A percentile compares a stretch with the other conserved stretches of the same genome.
phyloP scores from a whole-genome alignment of 2,329 filamentous ascomycete species.

The Microdochium bolleyi region DNA sequence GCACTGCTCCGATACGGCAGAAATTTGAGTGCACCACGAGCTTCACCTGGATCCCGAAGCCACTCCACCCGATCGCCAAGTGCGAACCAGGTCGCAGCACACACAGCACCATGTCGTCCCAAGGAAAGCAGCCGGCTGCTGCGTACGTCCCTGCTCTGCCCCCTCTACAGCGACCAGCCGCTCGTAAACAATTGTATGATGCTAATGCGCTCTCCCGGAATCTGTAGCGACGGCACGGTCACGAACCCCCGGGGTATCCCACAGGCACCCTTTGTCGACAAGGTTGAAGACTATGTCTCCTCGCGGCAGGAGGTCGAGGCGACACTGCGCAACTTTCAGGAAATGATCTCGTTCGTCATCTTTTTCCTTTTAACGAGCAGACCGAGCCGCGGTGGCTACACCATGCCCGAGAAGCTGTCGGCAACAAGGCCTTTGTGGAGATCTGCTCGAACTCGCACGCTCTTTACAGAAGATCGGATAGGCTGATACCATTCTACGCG shows the following conservation, averaged over 20 bases:
- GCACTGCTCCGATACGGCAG: neutral
- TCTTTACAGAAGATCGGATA: neutral
- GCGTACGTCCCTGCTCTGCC: neutral
- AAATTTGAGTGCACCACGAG: neutral
- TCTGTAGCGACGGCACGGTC: constrained; percentile 41
- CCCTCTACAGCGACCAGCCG: neutral
- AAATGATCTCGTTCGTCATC: constrained; percentile 77
- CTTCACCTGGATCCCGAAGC: neutral
- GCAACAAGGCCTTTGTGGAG: too few relatives aligned
- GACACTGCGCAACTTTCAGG: constrained; percentile 76
- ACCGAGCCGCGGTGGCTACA: too few relatives aligned
- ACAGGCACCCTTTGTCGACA: constrained; percentile 77
- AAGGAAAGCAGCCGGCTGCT: neutral
- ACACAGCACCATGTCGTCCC: neutral
- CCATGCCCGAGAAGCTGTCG: too few relatives aligned
- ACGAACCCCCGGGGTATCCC: constrained; percentile 81
- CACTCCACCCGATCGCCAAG: neutral
- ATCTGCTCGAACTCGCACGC: neutral
- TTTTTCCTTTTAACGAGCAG: constrained; percentile 6
- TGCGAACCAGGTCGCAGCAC: neutral
- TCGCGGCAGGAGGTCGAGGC: constrained; percentile 71
- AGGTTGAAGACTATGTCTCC: constrained; percentile 80
- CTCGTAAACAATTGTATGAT: neutral
- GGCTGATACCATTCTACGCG: constrained; percentile 2
- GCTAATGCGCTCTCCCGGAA: neutral